Base-by-base conservation (phyloP, 2,329 filamentous ascomycete genomes). In the Hypoxylon sp. region DNA sequence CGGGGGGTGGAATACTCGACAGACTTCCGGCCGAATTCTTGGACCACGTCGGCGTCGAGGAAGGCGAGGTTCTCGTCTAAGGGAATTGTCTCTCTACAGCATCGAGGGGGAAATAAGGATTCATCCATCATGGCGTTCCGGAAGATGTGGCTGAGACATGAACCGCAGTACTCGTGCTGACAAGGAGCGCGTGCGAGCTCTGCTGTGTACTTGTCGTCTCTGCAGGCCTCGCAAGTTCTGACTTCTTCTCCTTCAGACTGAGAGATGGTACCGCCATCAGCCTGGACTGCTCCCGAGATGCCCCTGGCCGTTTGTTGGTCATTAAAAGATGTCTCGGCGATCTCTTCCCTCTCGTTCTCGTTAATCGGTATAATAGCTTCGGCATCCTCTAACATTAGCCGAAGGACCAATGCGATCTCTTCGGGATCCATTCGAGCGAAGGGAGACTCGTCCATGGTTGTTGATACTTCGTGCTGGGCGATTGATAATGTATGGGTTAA, bases 31-130 rank as follows among this genome's bases (percentile, higher is more conserved):
- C 77, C 72, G 66, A 84, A 87, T 7, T 75, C 48, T 0, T 74
- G 64, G 0, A 81, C 61, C 0, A 86, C 50, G 1, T 81, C 61
- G 0, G 68, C 4, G 0, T 78, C 72, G 0, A 90, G 77, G 51
- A 84, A 79, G 1, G 71, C 42, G 0, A 74, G 75, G 30, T 79
- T 79, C 0, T 67, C 55, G 0, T 76, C 74, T 0, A 85, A 54
- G 0, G 81, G 74, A 4, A 90, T 84, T 0, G 74, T 63, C 27
- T 82, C 70, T 0, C 72, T 64, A 72, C 87, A 89, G 76, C 88
- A 90, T 1, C 81, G 80, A 0, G 88, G 86, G 0, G 88, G 88
- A 66, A 88, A 90, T 0, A 88, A 74, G 0, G 82, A 79, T 62
- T 89, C 84, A 66, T 89, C 85, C 0, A 65, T 79, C 25, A 85